A percentile compares a stretch with the other conserved stretches of the same genome.
Conservation (phyloP, 768 basidiomycete species). For the Daedaleopsis sinensis region DNA sequence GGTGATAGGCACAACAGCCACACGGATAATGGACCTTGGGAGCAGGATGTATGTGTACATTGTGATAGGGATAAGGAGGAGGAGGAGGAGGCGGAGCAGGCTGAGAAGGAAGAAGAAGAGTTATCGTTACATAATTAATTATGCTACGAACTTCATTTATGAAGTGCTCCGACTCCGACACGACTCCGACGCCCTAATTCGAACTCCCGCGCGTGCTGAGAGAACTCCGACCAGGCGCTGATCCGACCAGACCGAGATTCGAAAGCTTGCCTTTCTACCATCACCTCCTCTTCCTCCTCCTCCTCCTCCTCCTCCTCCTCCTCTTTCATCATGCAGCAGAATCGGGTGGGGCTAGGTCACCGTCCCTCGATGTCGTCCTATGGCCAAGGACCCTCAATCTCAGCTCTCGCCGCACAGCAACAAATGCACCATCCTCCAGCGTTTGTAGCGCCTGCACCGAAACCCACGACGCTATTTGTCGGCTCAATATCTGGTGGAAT, state of each 20-base stretch:
- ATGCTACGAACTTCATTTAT: no score
- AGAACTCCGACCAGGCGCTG: neutral
- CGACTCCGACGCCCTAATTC: no score
- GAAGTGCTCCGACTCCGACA: no score
- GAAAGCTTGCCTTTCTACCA: neutral
- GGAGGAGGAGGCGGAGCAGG: no score
- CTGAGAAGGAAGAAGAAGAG: no score
- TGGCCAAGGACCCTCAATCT: conserved; percentile 91
- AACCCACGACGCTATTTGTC: conserved; percentile 81
- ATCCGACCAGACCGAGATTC: neutral
- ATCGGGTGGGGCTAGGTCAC: conserved; percentile 86
- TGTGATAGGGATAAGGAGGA: no score
- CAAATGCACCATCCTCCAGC: conserved; percentile 57
- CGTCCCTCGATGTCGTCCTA: conserved; percentile 86
- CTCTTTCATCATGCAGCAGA: conserved; percentile 57
- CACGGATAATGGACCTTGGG: no score
- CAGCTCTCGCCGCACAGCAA: conserved; percentile 87
- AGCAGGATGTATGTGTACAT: no score
- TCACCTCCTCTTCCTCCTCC: neutral
- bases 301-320: neutral
- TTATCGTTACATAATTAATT: no score
- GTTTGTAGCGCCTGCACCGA: conserved; percentile 72
- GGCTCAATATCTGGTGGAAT: conserved; percentile 95
- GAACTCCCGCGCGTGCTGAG: neutral
- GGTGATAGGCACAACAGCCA: no score